These are phyloP conservation scores for Maudiozyma humilis DNA, from an alignment of 1,139 yeast species.

Conservation along the genomic window DNA sequence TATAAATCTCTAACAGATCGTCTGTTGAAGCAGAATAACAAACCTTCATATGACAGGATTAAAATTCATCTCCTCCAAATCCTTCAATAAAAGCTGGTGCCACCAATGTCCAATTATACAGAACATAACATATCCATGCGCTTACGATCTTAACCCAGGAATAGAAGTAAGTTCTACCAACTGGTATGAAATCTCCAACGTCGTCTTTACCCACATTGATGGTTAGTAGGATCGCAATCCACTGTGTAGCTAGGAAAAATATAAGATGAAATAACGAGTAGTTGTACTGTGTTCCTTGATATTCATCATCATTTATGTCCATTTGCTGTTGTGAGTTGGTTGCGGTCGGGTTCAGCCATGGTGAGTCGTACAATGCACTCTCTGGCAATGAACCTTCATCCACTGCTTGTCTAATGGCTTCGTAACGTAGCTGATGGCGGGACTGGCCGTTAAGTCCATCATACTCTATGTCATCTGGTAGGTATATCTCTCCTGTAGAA, in stretches of 20 bases:
- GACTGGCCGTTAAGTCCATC: constrained; percentile 44
- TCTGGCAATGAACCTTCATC: constrained; percentile 92
- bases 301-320: constrained; percentile 49
- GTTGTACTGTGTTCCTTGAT: constrained; percentile 67
- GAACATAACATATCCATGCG: constrained; percentile 82
- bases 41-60: no score
- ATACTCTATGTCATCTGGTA: constrained; percentile 32
- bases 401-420: constrained; percentile 88
- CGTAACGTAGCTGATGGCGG: constrained; percentile 70
- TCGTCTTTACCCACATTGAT: constrained; percentile 83
- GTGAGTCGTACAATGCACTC: constrained; percentile 68
- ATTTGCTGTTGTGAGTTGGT: constrained; percentile 38
- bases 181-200: constrained; percentile 87
- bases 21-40: no score
- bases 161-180: constrained; percentile 91
- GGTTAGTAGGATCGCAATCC: constrained; percentile 88
- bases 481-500: constrained; percentile 24
- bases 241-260: constrained; percentile 92
- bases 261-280: constrained; percentile 84
- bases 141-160: constrained; percentile 90
- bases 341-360: constrained; percentile 41
- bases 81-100: constrained; percentile 93
- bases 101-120: constrained; percentile 83
- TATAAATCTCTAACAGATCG: no score
- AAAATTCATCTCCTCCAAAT: constrained; percentile 38